A percentile compares a stretch with the other conserved stretches of the same genome.
phyloP scores from a whole-genome alignment of 2,329 filamentous ascomycete genomes.

The Metarhizium humberi region DNA sequence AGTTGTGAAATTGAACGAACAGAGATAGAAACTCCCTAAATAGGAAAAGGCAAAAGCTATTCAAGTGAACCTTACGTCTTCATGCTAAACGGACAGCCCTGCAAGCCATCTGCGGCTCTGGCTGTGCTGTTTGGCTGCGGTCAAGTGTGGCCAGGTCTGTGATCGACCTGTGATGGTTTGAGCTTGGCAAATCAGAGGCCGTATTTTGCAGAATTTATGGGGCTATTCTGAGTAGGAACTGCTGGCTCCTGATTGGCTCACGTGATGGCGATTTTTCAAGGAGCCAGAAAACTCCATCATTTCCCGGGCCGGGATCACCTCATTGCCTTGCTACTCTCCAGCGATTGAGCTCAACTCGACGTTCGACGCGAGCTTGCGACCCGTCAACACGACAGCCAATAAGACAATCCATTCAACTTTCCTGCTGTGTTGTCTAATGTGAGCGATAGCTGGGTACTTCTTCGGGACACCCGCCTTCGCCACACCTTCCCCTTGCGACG shows the following conservation, averaged over 20 bases:
- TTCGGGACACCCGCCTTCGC: background rate
- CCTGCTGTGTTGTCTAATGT: background rate
- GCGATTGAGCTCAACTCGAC: background rate
- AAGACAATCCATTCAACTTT: background rate
- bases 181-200: background rate
- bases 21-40: no score
- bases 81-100: background rate
- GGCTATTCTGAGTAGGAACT: background rate
- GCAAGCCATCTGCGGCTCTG: background rate
- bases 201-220: background rate
- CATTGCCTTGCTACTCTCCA: background rate
- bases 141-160: background rate
- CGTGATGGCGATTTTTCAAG: conserved; percentile 1
- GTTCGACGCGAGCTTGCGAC: background rate
- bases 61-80: no score
- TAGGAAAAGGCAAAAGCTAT: no score
- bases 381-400: background rate
- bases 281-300: background rate
- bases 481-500: background rate
- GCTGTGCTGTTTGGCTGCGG: background rate
- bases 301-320: background rate
- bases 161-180: background rate
- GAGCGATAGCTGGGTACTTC: background rate
- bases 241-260: background rate
- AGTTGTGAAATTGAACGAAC: no score